Evolutionary conservation across 495 filamentous ascomycete species (phyloP).

Genomic region (Aspergillus mulundensis): DNA sequence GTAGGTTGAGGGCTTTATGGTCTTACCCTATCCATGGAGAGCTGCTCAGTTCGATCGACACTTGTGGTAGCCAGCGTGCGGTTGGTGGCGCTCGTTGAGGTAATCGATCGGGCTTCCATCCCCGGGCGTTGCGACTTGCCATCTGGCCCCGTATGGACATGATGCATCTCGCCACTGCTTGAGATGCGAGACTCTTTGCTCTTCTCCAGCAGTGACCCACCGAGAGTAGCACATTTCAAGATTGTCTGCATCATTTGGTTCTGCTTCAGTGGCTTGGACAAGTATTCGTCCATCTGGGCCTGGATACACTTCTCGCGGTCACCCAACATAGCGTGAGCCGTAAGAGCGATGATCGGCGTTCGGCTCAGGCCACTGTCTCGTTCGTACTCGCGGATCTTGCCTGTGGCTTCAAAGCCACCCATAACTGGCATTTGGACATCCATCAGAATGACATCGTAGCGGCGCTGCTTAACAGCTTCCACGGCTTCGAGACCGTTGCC

Average conservation of each 20-base stretch:
- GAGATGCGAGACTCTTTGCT: slow-evolving; percentile 56
- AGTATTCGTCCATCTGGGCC: slow-evolving; percentile 98
- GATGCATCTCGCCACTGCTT: slow-evolving; percentile 49
- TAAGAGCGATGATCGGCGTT: slow-evolving; percentile 95
- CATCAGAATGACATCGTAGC: slow-evolving; percentile 97
- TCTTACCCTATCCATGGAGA: slow-evolving; percentile 72
- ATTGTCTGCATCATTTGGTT: slow-evolving; percentile 99
- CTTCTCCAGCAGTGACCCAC: slow-evolving; percentile 78
- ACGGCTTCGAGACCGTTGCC: slow-evolving; percentile 92
- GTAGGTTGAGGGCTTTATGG: slow-evolving; percentile 11
- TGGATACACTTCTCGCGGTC: slow-evolving; percentile 98
- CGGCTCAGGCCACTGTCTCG: slow-evolving; percentile 67
- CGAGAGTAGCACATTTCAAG: slow-evolving; percentile 88
- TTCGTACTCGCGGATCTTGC: slow-evolving; percentile 94
- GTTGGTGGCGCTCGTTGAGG: slow-evolving; percentile 54
- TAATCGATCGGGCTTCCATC: slow-evolving; percentile 56
- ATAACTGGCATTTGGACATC: slow-evolving; percentile 99
- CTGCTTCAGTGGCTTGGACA: slow-evolving; percentile 96
- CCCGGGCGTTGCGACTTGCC: slow-evolving; percentile 37
- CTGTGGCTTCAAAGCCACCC: slow-evolving; percentile 98
- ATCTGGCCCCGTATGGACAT: slow-evolving; percentile 31
- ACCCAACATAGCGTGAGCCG: slow-evolving; percentile 98
- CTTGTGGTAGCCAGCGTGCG: slow-evolving; percentile 57
- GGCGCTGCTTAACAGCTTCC: slow-evolving; percentile 80
- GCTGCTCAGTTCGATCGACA: slow-evolving; percentile 57